Percentiles rank a stretch among this genome's conserved stretches.
Evolutionary conservation across 2,329 filamentous ascomycete genomes (phyloP).

Genomic region (Penicillium sp.): DNA sequence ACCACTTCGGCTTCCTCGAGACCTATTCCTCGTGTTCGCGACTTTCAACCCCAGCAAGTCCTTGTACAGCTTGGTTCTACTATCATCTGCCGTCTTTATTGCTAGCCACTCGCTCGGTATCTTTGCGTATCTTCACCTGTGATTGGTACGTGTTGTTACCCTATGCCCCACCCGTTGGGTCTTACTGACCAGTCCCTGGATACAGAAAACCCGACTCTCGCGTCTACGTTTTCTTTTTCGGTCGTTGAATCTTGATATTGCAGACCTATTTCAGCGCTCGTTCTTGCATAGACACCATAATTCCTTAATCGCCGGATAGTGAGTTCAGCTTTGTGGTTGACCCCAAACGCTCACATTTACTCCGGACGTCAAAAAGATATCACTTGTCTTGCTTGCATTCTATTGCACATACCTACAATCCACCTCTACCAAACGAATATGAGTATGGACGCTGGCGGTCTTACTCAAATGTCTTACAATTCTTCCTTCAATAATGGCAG

Average conservation of each 20-base stretch:
- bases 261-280: conserved; percentile 12
- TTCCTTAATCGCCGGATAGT: conserved; percentile 30
- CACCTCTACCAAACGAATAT: conserved; percentile 26
- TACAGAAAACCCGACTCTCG: conserved; percentile 12
- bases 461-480: conserved; percentile 97
- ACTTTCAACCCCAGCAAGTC: conserved; percentile 9
- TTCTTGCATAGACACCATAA: conserved; percentile 27
- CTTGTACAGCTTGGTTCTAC: conserved; percentile 22
- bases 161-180: conserved; percentile 4
- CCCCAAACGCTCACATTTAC: conserved; percentile 21
- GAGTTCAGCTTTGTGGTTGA: conserved; percentile 29
- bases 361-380: conserved; percentile 14
- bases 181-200: background rate
- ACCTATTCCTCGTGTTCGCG: conserved; percentile 2
- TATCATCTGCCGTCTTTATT: conserved; percentile 11
- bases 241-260: conserved; percentile 6
- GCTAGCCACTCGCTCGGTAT: conserved; percentile 24
- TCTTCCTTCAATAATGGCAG: conserved; percentile 64
- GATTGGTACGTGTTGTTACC: conserved; percentile 14
- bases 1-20: conserved; percentile 3
- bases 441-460: conserved; percentile 90
- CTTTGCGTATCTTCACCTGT: conserved; percentile 17
- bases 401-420: conserved; percentile 32
- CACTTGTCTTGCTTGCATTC: conserved; percentile 6
- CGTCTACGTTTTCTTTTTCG: background rate